Evolutionary conservation across 306 rosid species (phyloP).

Genomic region (Fragaria iinumae): DNA sequence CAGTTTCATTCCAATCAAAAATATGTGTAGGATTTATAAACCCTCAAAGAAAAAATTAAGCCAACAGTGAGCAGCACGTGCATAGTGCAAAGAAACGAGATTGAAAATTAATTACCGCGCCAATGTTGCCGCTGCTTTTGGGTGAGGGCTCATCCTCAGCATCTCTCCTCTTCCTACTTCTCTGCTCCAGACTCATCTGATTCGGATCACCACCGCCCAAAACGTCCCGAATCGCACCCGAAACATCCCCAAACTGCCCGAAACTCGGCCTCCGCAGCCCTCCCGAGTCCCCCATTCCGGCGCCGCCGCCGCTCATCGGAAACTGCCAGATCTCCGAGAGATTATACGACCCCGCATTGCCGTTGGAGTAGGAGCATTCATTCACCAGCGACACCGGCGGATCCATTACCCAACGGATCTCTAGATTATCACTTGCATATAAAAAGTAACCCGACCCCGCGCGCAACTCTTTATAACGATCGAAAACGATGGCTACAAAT

Average conservation of each 20-base stretch:
- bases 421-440: neutral
- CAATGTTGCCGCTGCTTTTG: slow-evolving; percentile 54
- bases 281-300: slow-evolving; percentile 28
- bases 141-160: slow-evolving; percentile 48
- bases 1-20: neutral
- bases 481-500: slow-evolving; percentile 12
- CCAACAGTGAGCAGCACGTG: neutral
- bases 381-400: slow-evolving; percentile 53
- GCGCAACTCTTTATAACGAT: slow-evolving; percentile 10
- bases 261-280: slow-evolving; percentile 46
- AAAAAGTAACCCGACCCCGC: neutral
- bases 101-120: slow-evolving; percentile 41
- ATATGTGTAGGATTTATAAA: neutral
- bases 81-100: neutral
- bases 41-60: neutral
- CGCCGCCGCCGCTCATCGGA: slow-evolving; percentile 42
- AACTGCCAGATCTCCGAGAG: slow-evolving; percentile 79
- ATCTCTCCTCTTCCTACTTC: slow-evolving; percentile 54
- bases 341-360: slow-evolving; percentile 49
- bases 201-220: slow-evolving; percentile 32
- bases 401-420: slow-evolving; percentile 47
- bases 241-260: slow-evolving; percentile 40
- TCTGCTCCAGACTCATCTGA: slow-evolving; percentile 41
- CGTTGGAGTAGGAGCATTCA: slow-evolving; percentile 43
- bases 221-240: slow-evolving; percentile 38